Evolutionary conservation across 176 grass and related monocot genomes (phyloP), one percentile per base, ranked within the genome.

Genomic region (Ampelocalamus luodianensis): DNA sequence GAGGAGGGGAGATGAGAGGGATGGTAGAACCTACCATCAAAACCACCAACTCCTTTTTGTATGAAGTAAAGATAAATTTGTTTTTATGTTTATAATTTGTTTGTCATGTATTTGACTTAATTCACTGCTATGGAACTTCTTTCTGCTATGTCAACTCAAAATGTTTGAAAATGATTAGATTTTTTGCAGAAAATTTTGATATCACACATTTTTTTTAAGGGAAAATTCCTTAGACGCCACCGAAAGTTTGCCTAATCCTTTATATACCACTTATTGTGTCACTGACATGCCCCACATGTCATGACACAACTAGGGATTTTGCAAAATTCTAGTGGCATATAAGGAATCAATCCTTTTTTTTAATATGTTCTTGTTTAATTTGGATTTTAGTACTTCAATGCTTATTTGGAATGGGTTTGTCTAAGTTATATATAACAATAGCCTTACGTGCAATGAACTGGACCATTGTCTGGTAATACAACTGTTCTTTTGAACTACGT

Each of bases 101-200:
- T 79, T 4, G 0, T 22, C 46, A 36, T 79, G 58, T 39, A 49
- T 79, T 71, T 86, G 29, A 27, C 65, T 79, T 43, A 36, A 50
- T 37, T 0, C 44, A 24, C 67, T 73, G 45, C 39, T 46, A 7
- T 72, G 14, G 10, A 56, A 27, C 40, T 55, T 59, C 29, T 65
- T 39, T 65, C 14, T 45, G 27, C 45, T 45, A 26, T 24, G 40
- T 13, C 51, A 75, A 68, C 10, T 84, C 48, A 79, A 68, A 83
- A 76, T 75, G 20, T 85, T 81, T 23, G 29, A 62, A 75, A 87
- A 82, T 59, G 38, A 18, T 53, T 53, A 18, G 39, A 60, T 34
- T 10, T 71, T 69, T 46, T 64, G n/a, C 36, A 24, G 23, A 13
- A 78, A 69, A n/a, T 26, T 65, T 48, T 38, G 17, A 64, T 62